Percentiles rank a stretch among this genome's conserved stretches.
phyloP scores from a whole-genome alignment of 352 stramenopile genomes.

The Stramenopiles sp. region DNA sequence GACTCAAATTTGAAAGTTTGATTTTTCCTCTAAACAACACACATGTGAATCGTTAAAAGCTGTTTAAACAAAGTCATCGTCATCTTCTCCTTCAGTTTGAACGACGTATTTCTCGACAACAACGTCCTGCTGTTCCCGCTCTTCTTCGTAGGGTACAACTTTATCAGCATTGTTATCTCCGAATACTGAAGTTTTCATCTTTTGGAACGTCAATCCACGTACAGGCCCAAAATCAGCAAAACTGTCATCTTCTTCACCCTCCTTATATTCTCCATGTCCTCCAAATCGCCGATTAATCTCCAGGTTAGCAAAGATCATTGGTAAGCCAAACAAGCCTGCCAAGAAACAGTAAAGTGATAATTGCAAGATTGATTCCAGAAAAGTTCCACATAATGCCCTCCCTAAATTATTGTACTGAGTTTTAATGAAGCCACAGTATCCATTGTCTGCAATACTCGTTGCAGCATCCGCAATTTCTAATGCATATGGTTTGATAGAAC shows the following conservation, averaged over 20 bases:
- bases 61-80: not conserved
- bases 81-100: not conserved
- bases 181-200: not conserved
- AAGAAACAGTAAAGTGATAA: conserved; percentile 5
- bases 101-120: not conserved
- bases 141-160: not conserved
- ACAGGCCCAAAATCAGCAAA: not conserved
- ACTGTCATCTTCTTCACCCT: not conserved
- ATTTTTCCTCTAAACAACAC: too few species aligned
- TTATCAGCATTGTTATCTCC: not conserved
- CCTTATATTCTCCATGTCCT: not conserved
- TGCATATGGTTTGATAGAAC: not conserved
- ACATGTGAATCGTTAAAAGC: too few species aligned
- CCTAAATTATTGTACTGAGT: not conserved
- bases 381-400: not conserved
- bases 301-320: conserved; percentile 1
- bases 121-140: not conserved
- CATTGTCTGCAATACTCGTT: not conserved
- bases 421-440: not conserved
- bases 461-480: not conserved
- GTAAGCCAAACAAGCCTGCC: not conserved
- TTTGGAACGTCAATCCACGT: conserved; percentile 7
- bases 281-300: not conserved
- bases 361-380: not conserved
- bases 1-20: too few species aligned